These are phyloP conservation scores for Theobroma cacao DNA, from an alignment of 345 rosid genomes.

Conservation along the genomic window DNA sequence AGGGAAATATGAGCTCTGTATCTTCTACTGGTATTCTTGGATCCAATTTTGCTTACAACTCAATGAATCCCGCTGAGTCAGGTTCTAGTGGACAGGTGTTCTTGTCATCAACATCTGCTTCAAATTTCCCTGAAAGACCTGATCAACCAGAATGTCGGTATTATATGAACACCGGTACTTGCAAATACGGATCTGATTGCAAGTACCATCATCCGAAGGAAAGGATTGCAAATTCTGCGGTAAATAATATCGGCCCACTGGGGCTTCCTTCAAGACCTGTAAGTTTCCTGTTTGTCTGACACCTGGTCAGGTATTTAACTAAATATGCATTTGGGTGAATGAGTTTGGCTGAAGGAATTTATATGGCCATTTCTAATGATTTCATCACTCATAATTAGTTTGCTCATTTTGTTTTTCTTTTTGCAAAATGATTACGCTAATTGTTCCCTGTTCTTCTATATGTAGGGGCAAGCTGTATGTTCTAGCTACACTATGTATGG, in stretches of 20 bases:
- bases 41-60: constrained; percentile 41
- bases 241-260: constrained; percentile 31
- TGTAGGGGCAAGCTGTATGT: constrained; percentile 75
- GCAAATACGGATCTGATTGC: constrained; percentile 84
- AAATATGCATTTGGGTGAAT: neutral
- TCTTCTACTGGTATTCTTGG: constrained; percentile 40
- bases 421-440: neutral
- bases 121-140: constrained; percentile 58
- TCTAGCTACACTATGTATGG: constrained; percentile 59
- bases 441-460: constrained; percentile 7
- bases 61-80: constrained; percentile 45
- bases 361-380: neutral
- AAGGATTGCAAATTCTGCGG: constrained; percentile 43
- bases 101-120: constrained; percentile 27
- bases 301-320: constrained; percentile 3
- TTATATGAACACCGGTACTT: constrained; percentile 69
- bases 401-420: neutral
- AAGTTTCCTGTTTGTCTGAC: constrained; percentile 27
- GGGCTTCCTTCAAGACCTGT: constrained; percentile 76
- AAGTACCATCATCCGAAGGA: constrained; percentile 83
- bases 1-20: constrained; percentile 46
- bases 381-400: neutral
- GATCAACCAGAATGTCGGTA: constrained; percentile 74
- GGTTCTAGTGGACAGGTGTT: constrained; percentile 47
- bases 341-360: neutral